phyloP scores from a whole-genome alignment of 2,329 filamentous ascomycete species.

The Colletotrichum sidae region DNA sequence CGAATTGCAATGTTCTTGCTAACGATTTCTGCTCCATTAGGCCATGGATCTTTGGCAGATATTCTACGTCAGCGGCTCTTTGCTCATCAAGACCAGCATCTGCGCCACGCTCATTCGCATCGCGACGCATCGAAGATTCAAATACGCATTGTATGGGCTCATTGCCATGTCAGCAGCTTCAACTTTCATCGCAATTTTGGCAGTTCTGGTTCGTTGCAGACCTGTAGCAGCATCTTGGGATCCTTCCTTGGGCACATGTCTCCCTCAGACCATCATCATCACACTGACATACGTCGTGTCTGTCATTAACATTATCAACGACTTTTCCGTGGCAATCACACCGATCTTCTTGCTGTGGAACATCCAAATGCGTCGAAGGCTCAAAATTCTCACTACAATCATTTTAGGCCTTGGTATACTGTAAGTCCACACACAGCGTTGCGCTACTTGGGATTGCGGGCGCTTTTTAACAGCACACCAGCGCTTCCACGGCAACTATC shows the following conservation, averaged over 20 bases:
- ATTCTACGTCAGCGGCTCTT: background rate
- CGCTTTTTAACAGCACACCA: background rate
- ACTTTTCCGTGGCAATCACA: conserved; percentile 42
- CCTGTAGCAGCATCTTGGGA: conserved; percentile 43
- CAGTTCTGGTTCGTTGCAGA: conserved; percentile 41
- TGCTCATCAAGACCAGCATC: conserved; percentile 43
- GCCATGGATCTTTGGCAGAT: conserved; percentile 3
- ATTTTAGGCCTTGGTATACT: conserved; percentile 41
- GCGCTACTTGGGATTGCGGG: too few species aligned
- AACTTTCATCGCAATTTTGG: conserved; percentile 40
- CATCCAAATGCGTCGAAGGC: conserved; percentile 41
- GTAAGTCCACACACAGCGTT: conserved; percentile 15
- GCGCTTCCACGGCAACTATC: conserved; percentile 21
- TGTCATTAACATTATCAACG: conserved; percentile 44
- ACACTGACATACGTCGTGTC: conserved; percentile 46
- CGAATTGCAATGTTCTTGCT: background rate
- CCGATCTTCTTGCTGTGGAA: conserved; percentile 43
- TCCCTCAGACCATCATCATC: conserved; percentile 38
- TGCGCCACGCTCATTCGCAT: conserved; percentile 45
- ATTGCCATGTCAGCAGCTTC: conserved; percentile 13
- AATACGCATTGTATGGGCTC: conserved; percentile 33
- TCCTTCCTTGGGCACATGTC: conserved; percentile 39
- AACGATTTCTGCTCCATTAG: background rate
- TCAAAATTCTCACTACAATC: conserved; percentile 40
- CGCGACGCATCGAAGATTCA: conserved; percentile 36